Evolutionary conservation across 2,329 filamentous ascomycete species (phyloP).

Genomic region (Epichloe festucae): DNA sequence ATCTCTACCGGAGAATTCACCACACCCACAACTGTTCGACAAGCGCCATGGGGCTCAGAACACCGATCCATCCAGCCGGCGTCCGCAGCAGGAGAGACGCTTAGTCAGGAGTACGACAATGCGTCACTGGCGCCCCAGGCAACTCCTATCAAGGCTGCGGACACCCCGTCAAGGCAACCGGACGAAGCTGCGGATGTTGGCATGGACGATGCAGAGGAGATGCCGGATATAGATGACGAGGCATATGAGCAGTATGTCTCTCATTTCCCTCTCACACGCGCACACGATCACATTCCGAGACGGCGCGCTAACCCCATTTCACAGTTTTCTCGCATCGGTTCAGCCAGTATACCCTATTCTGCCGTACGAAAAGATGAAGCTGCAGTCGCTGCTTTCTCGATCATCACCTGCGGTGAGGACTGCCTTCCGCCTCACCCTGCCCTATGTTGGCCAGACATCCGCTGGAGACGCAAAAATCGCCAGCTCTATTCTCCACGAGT

Average conservation of each 20-base stretch:
- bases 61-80: constrained; percentile 30
- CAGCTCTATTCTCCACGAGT: constrained; percentile 35
- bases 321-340: constrained; percentile 49
- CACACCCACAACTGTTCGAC: constrained; percentile 28
- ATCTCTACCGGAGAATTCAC: constrained; percentile 29
- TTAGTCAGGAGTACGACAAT: constrained; percentile 22
- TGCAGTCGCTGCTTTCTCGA: constrained; percentile 42
- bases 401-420: constrained; percentile 45
- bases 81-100: constrained; percentile 21
- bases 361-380: constrained; percentile 39
- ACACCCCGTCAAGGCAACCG: constrained; percentile 23
- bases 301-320: not conserved
- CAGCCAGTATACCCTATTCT: constrained; percentile 57
- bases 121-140: constrained; percentile 34
- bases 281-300: not conserved
- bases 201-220: constrained; percentile 12
- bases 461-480: constrained; percentile 31
- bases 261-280: not conserved
- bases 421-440: constrained; percentile 52
- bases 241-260: constrained; percentile 31
- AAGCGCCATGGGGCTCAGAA: constrained; percentile 35
- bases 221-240: constrained; percentile 24
- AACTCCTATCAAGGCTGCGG: constrained; percentile 24
- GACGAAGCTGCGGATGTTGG: constrained; percentile 22
- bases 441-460: constrained; percentile 34